Evolutionary conservation across 106 monocot species (phyloP), one percentile per base, ranked within the genome.

Genomic region (Acanthochlamys bracteata): DNA sequence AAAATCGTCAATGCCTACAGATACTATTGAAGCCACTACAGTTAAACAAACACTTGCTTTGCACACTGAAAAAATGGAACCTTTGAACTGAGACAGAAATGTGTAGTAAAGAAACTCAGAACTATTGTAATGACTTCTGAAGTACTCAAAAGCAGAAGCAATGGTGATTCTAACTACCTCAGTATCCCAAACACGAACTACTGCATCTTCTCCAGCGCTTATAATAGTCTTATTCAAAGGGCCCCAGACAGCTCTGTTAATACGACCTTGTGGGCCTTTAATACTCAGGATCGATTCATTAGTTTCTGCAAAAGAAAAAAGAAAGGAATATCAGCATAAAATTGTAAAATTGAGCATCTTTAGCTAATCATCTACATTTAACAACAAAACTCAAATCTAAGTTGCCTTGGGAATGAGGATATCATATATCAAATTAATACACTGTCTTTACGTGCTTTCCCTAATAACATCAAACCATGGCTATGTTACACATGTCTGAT

Each of bases 171-270:
- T 47, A 73, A 60, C 8, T 49, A 98, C 96, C 91, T 98, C 96
- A 66, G 88, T 62, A 64, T 98, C 96, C 96, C 96, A 98, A 39
- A 91, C 83, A 7, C 96, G 84, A 42, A 88, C 53, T 42, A 83
- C 69, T 13, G 85, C 66, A 88, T 98, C 96, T 79, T 98, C 96
- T 64, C 96, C 96, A 24, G 67, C 96, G 66, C 91, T 98, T 51
- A 98, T 91, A 42, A 98, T 86, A 52, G 93, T 89, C 72, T 69
- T 89, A 71, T 96, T 90, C 25, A 96, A 71, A 23, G 96, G 96
- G 33, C 96, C 96, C 90, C 90, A 96, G 11, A 85, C 75, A 77
- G 88, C 96, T 27, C 88, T 91, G 46, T 85, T 96, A 51, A 91
- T 88, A 71, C 90, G 88, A 22, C 96, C 96, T 59, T 84, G 82